Evolutionary conservation across 768 basidiomycete genomes (phyloP), one percentile per base, ranked within the genome.

Genomic region (Fistulinella prunicolor): DNA sequence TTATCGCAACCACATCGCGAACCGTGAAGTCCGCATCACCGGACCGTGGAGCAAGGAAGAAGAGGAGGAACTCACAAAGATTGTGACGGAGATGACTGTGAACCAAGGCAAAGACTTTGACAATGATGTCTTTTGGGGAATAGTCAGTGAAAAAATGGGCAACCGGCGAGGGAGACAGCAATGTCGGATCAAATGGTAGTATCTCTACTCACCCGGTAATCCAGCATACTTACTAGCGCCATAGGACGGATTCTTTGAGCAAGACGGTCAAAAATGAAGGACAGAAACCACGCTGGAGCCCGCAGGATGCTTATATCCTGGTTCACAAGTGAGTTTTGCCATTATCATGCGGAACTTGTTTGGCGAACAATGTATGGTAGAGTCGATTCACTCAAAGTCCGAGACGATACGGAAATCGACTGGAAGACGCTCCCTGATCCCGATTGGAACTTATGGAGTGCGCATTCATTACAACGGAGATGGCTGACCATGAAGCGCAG

Each of bases 141-240:
- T 75, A 44, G 86, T 93, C 32, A 83, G 83, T 52, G 77, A 84
- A 41, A 74, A 77, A 38, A 92, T 93, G 90, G 86, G 82, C 32
- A 80, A 82, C 20, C 84, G 66, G 40, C 78, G 90, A 41, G 82
- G 83, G 29, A 75, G 89, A 54, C 86, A 90, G 58, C 90, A 93
- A 63, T 92, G 90, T 70, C 77, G 90, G 40, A 87, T 86, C 37
- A 93, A 93, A 78, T 93, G 90, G 89, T 88, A n/a, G 30, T 23
- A 50, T 45, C 67, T 35, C 9, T 23, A 34, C 43, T 46, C 12
- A 22, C 16, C 13, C 23, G n/a, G 49, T 34, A 38, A 37, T 37
- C 16, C 9, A n/a, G 22, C 28, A 36, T 35, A 24, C 38, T 51
- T 45, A 49, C 10, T 10, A 12, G 14, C 19, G 50, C 21, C 19